phyloP scores from a whole-genome alignment of 768 basidiomycete species.

The Suillus ampliporus region DNA sequence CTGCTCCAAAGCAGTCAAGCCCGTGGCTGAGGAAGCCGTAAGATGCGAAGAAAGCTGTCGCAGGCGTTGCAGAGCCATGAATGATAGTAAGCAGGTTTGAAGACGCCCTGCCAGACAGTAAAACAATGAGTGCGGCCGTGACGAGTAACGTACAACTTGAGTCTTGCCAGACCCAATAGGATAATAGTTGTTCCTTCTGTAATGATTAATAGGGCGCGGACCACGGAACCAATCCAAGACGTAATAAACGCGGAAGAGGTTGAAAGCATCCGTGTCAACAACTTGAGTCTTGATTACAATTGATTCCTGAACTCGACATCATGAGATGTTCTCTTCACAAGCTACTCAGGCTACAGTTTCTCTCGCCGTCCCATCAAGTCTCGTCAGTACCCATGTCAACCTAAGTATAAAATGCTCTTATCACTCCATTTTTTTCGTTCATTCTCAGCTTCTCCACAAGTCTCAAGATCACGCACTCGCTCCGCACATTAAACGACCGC shows the following conservation, averaged over 20 bases:
- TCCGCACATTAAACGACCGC: not conserved
- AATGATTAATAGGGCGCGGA: too few relatives aligned
- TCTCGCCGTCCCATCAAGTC: too few relatives aligned
- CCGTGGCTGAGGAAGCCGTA: constrained; percentile 41
- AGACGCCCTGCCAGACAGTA: not conserved
- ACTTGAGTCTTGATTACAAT: too few relatives aligned
- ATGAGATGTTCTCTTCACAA: too few relatives aligned
- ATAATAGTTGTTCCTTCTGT: too few relatives aligned
- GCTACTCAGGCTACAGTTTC: too few relatives aligned
- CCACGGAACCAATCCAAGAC: constrained; percentile 1
- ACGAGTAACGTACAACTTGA: too few relatives aligned
- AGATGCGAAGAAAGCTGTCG: constrained; percentile 71
- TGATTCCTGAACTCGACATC: too few relatives aligned
- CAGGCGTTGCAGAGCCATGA: constrained; percentile 64
- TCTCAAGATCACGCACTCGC: not conserved
- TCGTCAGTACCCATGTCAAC: too few relatives aligned
- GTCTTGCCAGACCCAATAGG: too few relatives aligned
- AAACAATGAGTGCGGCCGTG: not conserved
- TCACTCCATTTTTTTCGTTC: not conserved
- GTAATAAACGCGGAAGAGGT: too few relatives aligned
- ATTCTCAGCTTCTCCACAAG: not conserved
- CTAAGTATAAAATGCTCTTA: not conserved
- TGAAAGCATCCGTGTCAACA: too few relatives aligned
- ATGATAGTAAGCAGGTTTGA: constrained; percentile 15
- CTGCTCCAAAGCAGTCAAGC: constrained; percentile 56